Base-by-base conservation (phyloP, 805 yeast genomes). In the Metschnikowia gruessii region DNA sequence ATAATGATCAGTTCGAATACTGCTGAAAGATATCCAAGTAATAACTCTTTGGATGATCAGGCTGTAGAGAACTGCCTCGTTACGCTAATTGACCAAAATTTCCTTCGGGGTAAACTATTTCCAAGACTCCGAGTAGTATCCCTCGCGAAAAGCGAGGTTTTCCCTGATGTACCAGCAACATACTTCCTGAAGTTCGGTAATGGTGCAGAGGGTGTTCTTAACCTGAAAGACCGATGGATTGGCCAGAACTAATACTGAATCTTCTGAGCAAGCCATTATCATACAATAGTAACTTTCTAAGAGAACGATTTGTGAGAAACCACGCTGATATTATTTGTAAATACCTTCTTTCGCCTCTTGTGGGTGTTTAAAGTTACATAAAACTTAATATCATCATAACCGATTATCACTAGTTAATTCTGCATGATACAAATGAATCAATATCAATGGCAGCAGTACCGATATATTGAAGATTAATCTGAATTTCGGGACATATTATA, bases 41-140 rank as follows among this genome's bases (percentile, higher is more conserved):
- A 16, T 7, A 43, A 21, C 2, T 21, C 50, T 1, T 43, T 65
- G n/a, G 65, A 70, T 35, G 80, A 77, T 48, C 40, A 56, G 12
- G 63, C 74, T 32, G 69, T 74, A 10, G 85, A 81, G 49, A 80
- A 78, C 43, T 53, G 81, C 7, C 59, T 80, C 38, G 65, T 77
- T 12, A 62, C 78, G 2, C 54, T 82, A n/a, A 74, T 79, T 34
- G 83, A 79, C 50, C 78, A 77, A 46, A 78, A 76, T 45, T 57
- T 80, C 15, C 54, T 82, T 30, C 77, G 74, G 50, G 85, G 82
- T 0, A 81, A 80, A 48, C 56, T 79, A 0, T 65, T 72, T 30
- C 68, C 79, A 1, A 60, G 72, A 30, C 58, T 67, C 9, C 62
- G 72, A 34, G 62, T 66, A 4, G 65, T 74, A 2, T 65, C 78